Percentiles rank a stretch among this genome's conserved stretches.
phyloP scores from a whole-genome alignment of 352 stramenopile species.

The Globisporangium polare region DNA sequence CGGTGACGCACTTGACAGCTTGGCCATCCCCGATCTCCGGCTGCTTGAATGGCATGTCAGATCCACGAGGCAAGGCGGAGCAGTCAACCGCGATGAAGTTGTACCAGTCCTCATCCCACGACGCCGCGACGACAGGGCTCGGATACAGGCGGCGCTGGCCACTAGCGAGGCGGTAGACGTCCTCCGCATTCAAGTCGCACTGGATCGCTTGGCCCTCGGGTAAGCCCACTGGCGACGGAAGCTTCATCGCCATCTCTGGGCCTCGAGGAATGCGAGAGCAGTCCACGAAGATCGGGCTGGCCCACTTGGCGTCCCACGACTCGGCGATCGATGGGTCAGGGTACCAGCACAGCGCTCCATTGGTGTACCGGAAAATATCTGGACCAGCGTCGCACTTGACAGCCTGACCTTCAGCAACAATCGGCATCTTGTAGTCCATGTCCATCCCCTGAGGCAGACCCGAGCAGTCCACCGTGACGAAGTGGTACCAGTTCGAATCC shows the following conservation, averaged over 20 bases:
- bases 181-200: neutral
- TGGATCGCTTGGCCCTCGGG: constrained; percentile 15
- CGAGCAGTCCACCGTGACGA: constrained; percentile 17
- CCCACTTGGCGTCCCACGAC: constrained; percentile 14
- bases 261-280: neutral
- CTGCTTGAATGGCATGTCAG: constrained; percentile 8
- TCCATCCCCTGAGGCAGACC: constrained; percentile 10
- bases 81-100: constrained; percentile 16
- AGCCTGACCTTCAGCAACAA: constrained; percentile 10
- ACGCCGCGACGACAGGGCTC: constrained; percentile 17
- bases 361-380: constrained; percentile 13
- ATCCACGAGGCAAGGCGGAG: constrained; percentile 6
- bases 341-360: constrained; percentile 8
- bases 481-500: constrained; percentile 15
- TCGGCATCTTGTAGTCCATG: constrained; percentile 18
- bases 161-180: constrained; percentile 14
- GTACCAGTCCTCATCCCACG: constrained; percentile 20
- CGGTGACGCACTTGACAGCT: constrained; percentile 1
- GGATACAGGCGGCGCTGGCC: constrained; percentile 21
- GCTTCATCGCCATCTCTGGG: constrained; percentile 8
- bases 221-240: constrained; percentile 1
- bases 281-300: constrained; percentile 15
- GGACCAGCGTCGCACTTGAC: neutral
- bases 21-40: constrained; percentile 2
- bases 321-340: neutral